These are phyloP conservation scores for Aspergillus pseudoviridinutans DNA, from an alignment of 2,329 filamentous ascomycete species.

Conservation along the genomic window DNA sequence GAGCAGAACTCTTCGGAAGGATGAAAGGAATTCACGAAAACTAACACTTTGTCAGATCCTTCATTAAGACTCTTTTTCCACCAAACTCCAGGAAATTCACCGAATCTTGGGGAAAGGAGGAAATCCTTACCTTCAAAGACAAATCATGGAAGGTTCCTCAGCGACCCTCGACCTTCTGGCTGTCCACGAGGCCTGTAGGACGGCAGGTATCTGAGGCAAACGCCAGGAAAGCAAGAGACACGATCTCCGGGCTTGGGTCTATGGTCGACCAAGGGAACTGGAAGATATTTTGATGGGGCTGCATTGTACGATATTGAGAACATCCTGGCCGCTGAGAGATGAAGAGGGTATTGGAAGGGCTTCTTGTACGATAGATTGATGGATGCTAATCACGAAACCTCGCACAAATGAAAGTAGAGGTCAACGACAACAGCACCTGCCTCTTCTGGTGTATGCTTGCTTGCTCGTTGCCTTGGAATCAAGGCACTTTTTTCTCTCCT, in stretches of 20 bases:
- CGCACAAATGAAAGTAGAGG: not conserved
- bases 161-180: not conserved
- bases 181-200: not conserved
- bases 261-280: not conserved
- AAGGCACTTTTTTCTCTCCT: not conserved
- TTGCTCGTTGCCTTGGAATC: not conserved
- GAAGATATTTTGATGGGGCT: not conserved
- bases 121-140: not conserved
- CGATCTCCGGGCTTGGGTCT: not conserved
- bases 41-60: not conserved
- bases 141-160: not conserved
- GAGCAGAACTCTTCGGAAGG: not conserved
- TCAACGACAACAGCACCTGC: not conserved
- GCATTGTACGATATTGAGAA: not conserved
- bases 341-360: not conserved
- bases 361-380: not conserved
- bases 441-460: not conserved
- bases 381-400: not conserved
- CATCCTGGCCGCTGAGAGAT: not conserved
- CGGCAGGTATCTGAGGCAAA: not conserved
- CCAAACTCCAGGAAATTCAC: not conserved
- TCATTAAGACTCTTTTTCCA: not conserved
- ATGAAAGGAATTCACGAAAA: not conserved
- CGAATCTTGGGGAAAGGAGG: not conserved
- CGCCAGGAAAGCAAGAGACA: not conserved